A percentile compares a stretch with the other conserved stretches of the same genome.
Evolutionary conservation across 208 protist species (phyloP).

Genomic region (Leishmania amazonensis): DNA sequence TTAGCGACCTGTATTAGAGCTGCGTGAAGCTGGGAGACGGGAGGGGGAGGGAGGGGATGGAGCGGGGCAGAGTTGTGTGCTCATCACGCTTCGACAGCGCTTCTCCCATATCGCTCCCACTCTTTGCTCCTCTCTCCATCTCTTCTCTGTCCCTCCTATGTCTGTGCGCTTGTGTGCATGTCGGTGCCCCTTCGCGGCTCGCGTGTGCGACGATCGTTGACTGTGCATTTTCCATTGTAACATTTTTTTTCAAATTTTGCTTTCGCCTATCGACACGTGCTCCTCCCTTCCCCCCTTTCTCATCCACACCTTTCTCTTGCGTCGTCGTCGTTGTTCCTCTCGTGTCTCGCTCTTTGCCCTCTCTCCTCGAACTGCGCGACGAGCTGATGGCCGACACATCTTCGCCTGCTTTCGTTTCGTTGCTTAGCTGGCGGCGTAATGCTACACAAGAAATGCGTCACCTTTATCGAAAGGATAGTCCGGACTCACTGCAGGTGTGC

Average conservation of each 20-base stretch:
- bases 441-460: background rate
- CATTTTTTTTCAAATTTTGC: too few species aligned
- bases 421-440: background rate
- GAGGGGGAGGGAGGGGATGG: background rate
- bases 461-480: background rate
- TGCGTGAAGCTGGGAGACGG: background rate
- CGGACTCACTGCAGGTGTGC: background rate
- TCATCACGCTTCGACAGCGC: background rate
- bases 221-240: background rate
- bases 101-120: background rate
- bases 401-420: too few species aligned
- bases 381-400: too few species aligned
- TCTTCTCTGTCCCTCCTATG: too few species aligned
- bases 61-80: background rate
- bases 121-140: background rate
- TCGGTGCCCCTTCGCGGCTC: background rate
- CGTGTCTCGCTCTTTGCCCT: too few species aligned
- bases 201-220: background rate
- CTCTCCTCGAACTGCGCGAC: too few species aligned
- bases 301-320: too few species aligned
- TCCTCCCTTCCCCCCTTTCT: too few species aligned
- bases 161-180: slow-evolving; percentile 2
- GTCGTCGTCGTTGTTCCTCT: too few species aligned
- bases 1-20: slow-evolving; percentile 65
- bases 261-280: too few species aligned